phyloP scores from a whole-genome alignment of 352 stramenopile species.

The Pythium vanterpoolii region DNA sequence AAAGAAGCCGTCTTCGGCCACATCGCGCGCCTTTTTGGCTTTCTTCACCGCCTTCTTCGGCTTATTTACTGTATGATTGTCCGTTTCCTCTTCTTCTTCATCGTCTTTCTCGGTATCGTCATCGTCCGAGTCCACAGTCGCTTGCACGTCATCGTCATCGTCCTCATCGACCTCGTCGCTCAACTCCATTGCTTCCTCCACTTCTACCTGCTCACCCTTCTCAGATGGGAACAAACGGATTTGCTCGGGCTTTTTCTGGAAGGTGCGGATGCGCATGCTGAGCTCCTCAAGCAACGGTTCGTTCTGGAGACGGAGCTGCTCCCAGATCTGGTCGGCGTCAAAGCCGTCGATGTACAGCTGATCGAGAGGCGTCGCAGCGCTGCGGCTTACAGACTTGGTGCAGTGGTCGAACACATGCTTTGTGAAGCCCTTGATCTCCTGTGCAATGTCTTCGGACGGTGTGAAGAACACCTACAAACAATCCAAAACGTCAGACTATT shows the following conservation, averaged over 20 bases:
- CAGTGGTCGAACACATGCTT: conserved; percentile 82
- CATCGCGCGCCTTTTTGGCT: conserved; percentile 38
- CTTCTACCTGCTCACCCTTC: conserved; percentile 31
- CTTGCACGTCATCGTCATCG: conserved; percentile 25
- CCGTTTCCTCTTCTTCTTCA: conserved; percentile 28
- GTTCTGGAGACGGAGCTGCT: conserved; percentile 83
- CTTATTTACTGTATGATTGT: conserved; percentile 16
- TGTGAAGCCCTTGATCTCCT: conserved; percentile 65
- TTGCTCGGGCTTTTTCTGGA: conserved; percentile 54
- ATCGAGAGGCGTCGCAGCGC: conserved; percentile 44
- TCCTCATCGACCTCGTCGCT: conserved; percentile 27
- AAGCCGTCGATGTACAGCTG: conserved; percentile 83
- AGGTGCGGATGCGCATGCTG: conserved; percentile 63
- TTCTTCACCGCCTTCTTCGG: conserved; percentile 16
- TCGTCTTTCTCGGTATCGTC: conserved; percentile 29
- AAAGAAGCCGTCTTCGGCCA: conserved; percentile 79
- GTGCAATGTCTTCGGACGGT: conserved; percentile 56
- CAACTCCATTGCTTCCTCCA: conserved; percentile 22
- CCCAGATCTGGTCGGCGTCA: conserved; percentile 82
- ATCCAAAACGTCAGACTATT: not conserved
- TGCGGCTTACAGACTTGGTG: conserved; percentile 54
- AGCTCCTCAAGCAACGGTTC: conserved; percentile 64
- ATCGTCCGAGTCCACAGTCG: conserved; percentile 7
- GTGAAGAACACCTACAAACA: conserved; percentile 67
- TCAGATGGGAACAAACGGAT: conserved; percentile 61